Base-by-base conservation (phyloP, 2,329 filamentous ascomycete species). In the Clarireedia hainanense region DNA sequence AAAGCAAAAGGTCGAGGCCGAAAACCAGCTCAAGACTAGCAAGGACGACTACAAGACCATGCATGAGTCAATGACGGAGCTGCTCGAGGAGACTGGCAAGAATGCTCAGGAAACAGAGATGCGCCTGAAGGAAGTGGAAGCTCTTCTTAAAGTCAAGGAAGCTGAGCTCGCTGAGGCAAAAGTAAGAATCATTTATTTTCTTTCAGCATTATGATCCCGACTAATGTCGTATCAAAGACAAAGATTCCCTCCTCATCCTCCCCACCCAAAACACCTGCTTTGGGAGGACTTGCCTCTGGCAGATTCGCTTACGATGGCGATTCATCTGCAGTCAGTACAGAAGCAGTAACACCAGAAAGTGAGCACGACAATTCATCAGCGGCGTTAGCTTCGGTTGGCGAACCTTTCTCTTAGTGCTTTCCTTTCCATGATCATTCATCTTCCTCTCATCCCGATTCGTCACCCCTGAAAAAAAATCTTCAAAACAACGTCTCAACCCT, bases 341-440 rank as follows among this genome's bases (percentile, higher is more conserved):
- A 65, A 53, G 59, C 64, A 51, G 62, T 64, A 56, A 65, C 68
- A 80, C 80, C 78, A 80, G 81, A 84, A 80, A 73, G 73, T 69
- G 73, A 74, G 65, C 76, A 80, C 66, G 82, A 85, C 69, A 74
- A 80, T 74, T 81, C 81, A 71, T 85, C 82, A 68, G 75, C 77
- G 69, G 83, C 82, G 72, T 76, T 85, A 73, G 81, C 82, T 74
- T 81, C 79, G 81, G 83, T 86, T 79, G 77, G 83, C 61, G 58
- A 59, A 47, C 65, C 65, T 59, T 56, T 66, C 61, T 65, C 63
- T 56, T 65, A 62, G 58, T 61, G 48, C 50, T 62, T 58, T 54
- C 56, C 58, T 49, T 58, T 56, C 60, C 57, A 50, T 36, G 50
- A 39, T 23, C 46, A 5, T 42, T 23, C 49, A 15, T 40, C 17